These are phyloP conservation scores for Ogataea paradorogensis DNA, from an alignment of 805 yeast genomes.

Conservation along the genomic window DNA sequence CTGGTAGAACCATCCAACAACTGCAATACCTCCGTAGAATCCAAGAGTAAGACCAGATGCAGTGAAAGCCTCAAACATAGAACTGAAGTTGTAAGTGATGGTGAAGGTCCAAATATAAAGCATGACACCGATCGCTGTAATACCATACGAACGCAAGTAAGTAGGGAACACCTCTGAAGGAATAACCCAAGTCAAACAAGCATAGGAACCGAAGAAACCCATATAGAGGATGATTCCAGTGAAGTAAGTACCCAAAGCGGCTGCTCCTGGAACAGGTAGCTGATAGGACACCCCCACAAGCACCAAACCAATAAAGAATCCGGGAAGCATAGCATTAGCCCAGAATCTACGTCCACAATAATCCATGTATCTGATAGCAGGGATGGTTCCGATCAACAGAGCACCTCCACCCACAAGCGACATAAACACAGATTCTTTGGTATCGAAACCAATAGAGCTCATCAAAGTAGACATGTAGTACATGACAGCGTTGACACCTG, in stretches of 20 bases:
- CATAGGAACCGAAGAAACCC: conserved; percentile 65
- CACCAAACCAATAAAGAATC: conserved; percentile 58
- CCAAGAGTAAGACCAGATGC: conserved; percentile 62
- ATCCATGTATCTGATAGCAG: conserved; percentile 60
- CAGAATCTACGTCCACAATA: conserved; percentile 56
- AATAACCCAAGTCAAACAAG: conserved; percentile 66
- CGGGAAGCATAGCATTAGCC: conserved; percentile 53
- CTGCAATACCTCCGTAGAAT: conserved; percentile 66
- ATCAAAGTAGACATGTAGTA: conserved; percentile 61
- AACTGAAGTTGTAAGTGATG: conserved; percentile 60
- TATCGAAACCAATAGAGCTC: conserved; percentile 51
- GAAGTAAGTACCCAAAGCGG: conserved; percentile 58
- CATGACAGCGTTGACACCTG: conserved; percentile 67
- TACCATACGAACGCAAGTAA: conserved; percentile 59
- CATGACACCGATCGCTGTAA: conserved; percentile 56
- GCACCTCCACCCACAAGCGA: conserved; percentile 70
- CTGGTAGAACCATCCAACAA: conserved; percentile 53
- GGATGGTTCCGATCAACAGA: conserved; percentile 59
- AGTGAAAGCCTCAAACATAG: conserved; percentile 56
- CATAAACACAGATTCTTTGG: conserved; percentile 56
- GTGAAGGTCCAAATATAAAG: conserved; percentile 62
- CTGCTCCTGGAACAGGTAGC: conserved; percentile 39
- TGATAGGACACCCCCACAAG: conserved; percentile 58
- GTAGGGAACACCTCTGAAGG: conserved; percentile 64
- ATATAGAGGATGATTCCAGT: conserved; percentile 62